Conservation (phyloP, 805 yeast genomes). For the Debaryomyces castellii region DNA sequence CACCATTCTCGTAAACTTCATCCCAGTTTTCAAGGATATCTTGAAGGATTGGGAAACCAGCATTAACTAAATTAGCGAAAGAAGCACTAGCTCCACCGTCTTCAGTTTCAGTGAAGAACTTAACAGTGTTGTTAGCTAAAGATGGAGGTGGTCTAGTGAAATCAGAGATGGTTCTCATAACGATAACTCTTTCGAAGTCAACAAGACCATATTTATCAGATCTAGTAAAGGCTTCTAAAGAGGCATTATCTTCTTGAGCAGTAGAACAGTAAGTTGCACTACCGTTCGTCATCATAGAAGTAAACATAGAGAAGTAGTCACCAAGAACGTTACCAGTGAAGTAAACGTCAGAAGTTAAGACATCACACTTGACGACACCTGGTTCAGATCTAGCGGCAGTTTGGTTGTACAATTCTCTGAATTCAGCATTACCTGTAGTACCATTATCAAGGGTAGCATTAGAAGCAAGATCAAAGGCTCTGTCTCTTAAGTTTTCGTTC, state of each 20-base stretch:
- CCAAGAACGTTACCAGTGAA: constrained; percentile 54
- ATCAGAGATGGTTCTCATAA: constrained; percentile 63
- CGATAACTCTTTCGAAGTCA: constrained; percentile 56
- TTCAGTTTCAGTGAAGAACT: constrained; percentile 47
- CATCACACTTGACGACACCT: constrained; percentile 52
- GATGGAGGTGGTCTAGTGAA: constrained; percentile 54
- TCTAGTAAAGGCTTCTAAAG: constrained; percentile 59
- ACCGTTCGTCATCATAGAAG: constrained; percentile 54
- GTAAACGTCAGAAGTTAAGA: constrained; percentile 59
- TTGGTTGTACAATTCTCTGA: constrained; percentile 48
- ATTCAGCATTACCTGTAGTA: constrained; percentile 39
- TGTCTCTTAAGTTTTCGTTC: constrained; percentile 56
- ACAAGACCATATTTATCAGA: constrained; percentile 53
- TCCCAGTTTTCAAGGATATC: constrained; percentile 55
- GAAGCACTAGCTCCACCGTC: constrained; percentile 55
- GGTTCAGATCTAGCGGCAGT: constrained; percentile 54
- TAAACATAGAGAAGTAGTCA: constrained; percentile 48
- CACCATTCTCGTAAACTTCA: constrained; percentile 25
- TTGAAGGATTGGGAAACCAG: constrained; percentile 53
- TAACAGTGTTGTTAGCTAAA: constrained; percentile 42
- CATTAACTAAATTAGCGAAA: constrained; percentile 49
- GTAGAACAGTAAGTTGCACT: constrained; percentile 59
- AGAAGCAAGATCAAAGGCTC: constrained; percentile 53
- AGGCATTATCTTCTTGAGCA: constrained; percentile 69
- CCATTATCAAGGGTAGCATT: constrained; percentile 46